Evolutionary conservation across 371 early-diverging fungal genomes (phyloP), one percentile per base, ranked within the genome.

Genomic region (Rhizopus arrhizus): DNA sequence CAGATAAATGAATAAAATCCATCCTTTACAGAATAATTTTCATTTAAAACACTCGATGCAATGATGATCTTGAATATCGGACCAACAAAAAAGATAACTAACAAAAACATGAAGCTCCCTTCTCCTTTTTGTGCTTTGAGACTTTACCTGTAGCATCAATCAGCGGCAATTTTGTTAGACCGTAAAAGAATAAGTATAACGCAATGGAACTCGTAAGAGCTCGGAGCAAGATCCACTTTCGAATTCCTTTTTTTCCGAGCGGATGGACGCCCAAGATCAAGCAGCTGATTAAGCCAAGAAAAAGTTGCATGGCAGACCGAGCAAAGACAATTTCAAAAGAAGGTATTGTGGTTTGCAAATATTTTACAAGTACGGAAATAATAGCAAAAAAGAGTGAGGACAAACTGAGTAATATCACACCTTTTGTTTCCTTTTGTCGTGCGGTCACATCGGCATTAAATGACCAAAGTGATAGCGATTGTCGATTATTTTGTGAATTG

Each of bases 61-160:
- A 91, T 59, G 22, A 93, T 62, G 1, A 87, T 84, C 12, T 90
- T 91, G 54, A 93, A 88, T 8, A 84, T 80, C 2, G 94, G 92
- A 11, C 85, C 85, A 12, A 89, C 74, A 64, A 91, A 92, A 66
- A 92, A 92, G 3, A 92, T 63, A 10, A 86, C 79, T 78, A 52
- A 22, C 22, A 22, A 22, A 42, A 29, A 15, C 40, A 13, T 32
- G 11, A 16, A n/a, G 12, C 8, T 10, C 12, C 1, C 22, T 22
- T 22, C 32, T 31, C 38, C 40, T 3, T 33, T 10, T 22, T 13
- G 32, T 32, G n/a, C 28, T 28, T 4, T 43, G 2, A 12, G 29
- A n/a, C 49, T 53, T 43, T 70, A 77, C 78, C 89, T 13, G 89
- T 91, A 12, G 91, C 90, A 61, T 93, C 93, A 4, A 85, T 85